Conservation (phyloP, 2,329 filamentous ascomycete species). For the Juglanconis sp. region DNA sequence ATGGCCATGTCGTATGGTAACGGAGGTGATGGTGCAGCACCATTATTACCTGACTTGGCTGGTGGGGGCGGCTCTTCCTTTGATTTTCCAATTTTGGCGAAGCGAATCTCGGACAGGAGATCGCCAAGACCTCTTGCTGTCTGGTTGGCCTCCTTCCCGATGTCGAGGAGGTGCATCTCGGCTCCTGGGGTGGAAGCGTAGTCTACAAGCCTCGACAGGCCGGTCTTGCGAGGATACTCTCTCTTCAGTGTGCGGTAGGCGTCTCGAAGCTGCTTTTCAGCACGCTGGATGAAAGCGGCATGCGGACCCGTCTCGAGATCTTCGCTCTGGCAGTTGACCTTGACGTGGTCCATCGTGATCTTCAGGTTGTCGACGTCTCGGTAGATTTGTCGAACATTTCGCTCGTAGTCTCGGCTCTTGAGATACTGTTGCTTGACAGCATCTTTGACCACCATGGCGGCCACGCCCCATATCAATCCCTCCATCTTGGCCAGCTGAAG, state of each 20-base stretch:
- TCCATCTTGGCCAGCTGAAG: not conserved
- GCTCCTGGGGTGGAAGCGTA: slow-evolving; percentile 4
- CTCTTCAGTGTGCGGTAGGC: not conserved
- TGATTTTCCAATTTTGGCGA: slow-evolving; percentile 3
- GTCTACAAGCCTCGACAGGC: not conserved
- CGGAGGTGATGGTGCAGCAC: not conserved
- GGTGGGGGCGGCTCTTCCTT: not conserved
- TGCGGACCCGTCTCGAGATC: not conserved
- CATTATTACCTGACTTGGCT: too few species aligned
- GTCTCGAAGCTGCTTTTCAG: not conserved
- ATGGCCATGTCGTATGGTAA: not conserved
- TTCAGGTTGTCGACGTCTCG: slow-evolving; percentile 9
- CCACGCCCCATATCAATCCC: slow-evolving; percentile 4
- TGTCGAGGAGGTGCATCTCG: slow-evolving; percentile 10
- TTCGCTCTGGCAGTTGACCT: slow-evolving; percentile 1
- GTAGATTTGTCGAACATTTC: slow-evolving; percentile 10
- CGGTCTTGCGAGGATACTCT: not conserved
- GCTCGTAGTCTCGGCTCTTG: slow-evolving; percentile 11
- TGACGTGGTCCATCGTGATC: slow-evolving; percentile 11
- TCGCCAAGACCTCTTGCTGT: slow-evolving; percentile 5
- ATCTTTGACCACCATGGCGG: slow-evolving; percentile 13
- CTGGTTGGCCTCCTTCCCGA: slow-evolving; percentile 13
- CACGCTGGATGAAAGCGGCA: not conserved
- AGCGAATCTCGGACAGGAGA: slow-evolving; percentile 11
- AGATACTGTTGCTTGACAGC: slow-evolving; percentile 5